These are phyloP conservation scores for Penicillium steckii DNA, from an alignment of 495 filamentous ascomycete genomes.

Conservation along the genomic window DNA sequence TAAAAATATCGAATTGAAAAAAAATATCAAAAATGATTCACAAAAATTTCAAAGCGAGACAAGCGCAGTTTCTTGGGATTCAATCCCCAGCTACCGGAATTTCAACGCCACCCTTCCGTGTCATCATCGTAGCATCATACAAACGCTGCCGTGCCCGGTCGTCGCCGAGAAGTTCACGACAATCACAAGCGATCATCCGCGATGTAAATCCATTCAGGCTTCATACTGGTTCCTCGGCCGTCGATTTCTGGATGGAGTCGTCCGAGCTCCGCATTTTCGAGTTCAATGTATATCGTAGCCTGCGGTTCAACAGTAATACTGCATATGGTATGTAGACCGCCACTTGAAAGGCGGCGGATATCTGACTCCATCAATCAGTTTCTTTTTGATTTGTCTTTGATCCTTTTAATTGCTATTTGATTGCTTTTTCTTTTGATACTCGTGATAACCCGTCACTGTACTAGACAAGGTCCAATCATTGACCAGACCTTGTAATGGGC, in stretches of 20 bases:
- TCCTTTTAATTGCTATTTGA: not conserved
- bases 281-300: not conserved
- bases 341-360: not conserved
- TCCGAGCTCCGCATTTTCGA: not conserved
- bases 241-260: not conserved
- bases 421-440: not conserved
- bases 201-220: not conserved
- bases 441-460: not conserved
- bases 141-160: conserved; percentile 17
- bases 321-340: conserved; percentile 15
- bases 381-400: not conserved
- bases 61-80: conserved; percentile 6
- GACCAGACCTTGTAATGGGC: conserved; percentile 18
- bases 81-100: conserved; percentile 1
- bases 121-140: conserved; percentile 34
- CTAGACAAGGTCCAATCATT: conserved; percentile 21
- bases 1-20: no score
- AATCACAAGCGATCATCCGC: conserved; percentile 4
- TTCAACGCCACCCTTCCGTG: conserved; percentile 26
- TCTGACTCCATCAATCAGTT: not conserved
- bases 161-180: conserved; percentile 14
- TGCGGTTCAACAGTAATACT: no score
- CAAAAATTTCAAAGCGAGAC: no score
- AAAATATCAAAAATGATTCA: no score
- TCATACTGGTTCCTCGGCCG: not conserved